Evolutionary conservation across 768 basidiomycete species (phyloP), one percentile per base, ranked within the genome.

Genomic region (Cantharellus cinnabarinus): DNA sequence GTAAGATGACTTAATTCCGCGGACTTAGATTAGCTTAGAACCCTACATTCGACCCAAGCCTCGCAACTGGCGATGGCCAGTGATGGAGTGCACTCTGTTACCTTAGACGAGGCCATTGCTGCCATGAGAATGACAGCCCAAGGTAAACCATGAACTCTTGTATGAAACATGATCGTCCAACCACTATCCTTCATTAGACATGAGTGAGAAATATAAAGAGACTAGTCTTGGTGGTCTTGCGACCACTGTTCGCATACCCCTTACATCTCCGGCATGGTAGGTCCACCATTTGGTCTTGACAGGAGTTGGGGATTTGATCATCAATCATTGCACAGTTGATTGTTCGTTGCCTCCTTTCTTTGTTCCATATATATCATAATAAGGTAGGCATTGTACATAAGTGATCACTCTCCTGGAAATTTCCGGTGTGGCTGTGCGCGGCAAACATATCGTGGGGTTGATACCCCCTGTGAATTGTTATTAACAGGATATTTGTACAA

Each of bases 161-260:
- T 3, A 4, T 48, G 10, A 10, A 10, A 29, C 10, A 48, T 48
- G 44, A 29, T 29, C 44, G 10, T 29, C 29, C 29, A 48, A 48
- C 10, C 10, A 29, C 29, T 10, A 48, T 48, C 44, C 10, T 10
- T 61, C 10, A 37, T 75, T 78, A n/a, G 88, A 91, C 68, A 94
- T 94, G 89, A 89, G 87, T 62, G 78, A 85, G 64, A 89, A 91
- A 69, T 93, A 94, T 69, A 95, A 94, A 68, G 91, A 97, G 70
- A 97, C 91, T 0, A 89, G 85, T 69, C 77, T 97, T 63, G 89
- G 88, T 44, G 80, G 81, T 57, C 73, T 82, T 57, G 80, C 82
- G 81, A 81, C 79, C 20, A 79, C 78, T 40, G 89, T 91, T 61
- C 83, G 77, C 72, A 91, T 91, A 59, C 89, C 89, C 1, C 70